Base-by-base conservation (phyloP, 495 filamentous ascomycete species). In the Podospora conica region DNA sequence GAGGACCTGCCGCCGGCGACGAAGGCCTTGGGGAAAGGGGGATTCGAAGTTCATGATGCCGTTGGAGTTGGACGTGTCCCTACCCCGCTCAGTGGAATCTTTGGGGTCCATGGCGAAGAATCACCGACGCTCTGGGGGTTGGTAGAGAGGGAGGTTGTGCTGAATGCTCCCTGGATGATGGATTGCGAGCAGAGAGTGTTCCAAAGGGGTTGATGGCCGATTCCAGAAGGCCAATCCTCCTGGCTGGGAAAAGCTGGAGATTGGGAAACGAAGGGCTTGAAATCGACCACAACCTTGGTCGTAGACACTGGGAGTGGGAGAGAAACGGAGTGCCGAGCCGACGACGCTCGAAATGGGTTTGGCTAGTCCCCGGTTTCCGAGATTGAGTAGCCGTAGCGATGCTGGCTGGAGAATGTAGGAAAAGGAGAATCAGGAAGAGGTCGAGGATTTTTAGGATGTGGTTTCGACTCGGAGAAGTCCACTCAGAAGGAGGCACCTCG, bases 1-100 rank as follows among this genome's bases (percentile, higher is more conserved):
- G 40, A 31, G 24, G 21, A 55, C 61, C 3, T 67, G 65, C 23
- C 53, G 63, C 60, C 21, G 55, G 21, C 25, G 55, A 56, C 21
- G 55, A 24, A 25, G 8, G 23, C 18, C 25, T 57, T 12, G 55
- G 55, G 23, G 55, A 27, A 55, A 27, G 29, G 29, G 53, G 31
- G 61, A 53, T 53, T 27, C 60, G 31, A 27, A 64, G 53, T 27
- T 57, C 21, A 57, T 24, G 23, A 11, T 29, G 54, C n/a, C 21
- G 18, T 54, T 27, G 24, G 60, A 55, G 61, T 4, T 54, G 24
- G 11, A 12, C 24, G 24, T 6, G 22, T 55, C 2, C 48, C 28
- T 55, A n/a, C 23, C 22, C 21, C 15, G 60, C 40, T n/a, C 18
- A 48, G 40, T 48, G 40, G 40, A 7, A n/a, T 48, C 40, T 48